Percentiles rank a stretch among this genome's conserved stretches.
Conservation (phyloP, 2,329 filamentous ascomycete species). For the Fusarium paranaense region DNA sequence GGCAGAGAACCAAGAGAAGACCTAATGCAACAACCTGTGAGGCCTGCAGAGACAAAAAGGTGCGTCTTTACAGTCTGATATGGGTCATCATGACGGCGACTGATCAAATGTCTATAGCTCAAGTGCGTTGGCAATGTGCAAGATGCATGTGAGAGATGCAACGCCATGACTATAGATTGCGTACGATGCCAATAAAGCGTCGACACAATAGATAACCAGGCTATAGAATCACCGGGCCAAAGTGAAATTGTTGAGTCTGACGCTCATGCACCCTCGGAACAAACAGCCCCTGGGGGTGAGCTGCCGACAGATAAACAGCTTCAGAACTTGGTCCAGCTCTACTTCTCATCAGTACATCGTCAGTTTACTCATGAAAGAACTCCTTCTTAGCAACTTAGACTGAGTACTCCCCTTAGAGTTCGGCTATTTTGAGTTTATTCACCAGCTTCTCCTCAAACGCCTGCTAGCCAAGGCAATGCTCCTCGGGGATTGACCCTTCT, state of each 20-base stretch:
- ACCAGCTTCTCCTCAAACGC: background rate
- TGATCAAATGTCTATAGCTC: background rate
- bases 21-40: background rate
- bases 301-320: background rate
- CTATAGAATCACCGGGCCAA: background rate
- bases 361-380: background rate
- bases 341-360: background rate
- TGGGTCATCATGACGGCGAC: background rate
- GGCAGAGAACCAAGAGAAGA: background rate
- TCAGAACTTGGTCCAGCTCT: background rate
- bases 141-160: background rate
- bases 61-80: background rate
- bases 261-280: background rate
- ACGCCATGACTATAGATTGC: background rate
- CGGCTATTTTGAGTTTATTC: background rate
- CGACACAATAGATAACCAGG: background rate
- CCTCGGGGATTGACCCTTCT: background rate
- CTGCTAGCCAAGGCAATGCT: background rate
- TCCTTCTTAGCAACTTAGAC: background rate
- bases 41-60: background rate
- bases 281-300: background rate
- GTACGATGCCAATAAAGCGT: background rate
- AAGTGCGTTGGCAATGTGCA: background rate
- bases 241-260: background rate
- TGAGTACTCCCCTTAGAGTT: background rate